Evolutionary conservation across 2,329 filamentous ascomycete genomes (phyloP), one percentile per base, ranked within the genome.

Genomic region (Ascochyta clinopodiicola): DNA sequence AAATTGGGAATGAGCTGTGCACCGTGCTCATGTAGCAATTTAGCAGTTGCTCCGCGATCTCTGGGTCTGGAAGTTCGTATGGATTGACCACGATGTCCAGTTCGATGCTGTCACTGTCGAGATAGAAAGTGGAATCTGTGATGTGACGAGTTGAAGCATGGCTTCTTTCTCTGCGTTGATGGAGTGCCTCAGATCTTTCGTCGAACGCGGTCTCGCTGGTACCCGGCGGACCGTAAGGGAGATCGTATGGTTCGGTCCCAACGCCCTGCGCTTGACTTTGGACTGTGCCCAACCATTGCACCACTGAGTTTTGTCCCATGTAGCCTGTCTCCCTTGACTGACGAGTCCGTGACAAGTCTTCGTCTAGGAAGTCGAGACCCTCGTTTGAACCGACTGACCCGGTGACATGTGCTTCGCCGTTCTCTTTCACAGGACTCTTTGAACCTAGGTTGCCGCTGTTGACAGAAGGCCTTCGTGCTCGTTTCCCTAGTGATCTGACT

Each of bases 1-100:
- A 49, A 57, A 79, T 51, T 56, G 74, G 56, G 43, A 63, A 71
- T 7, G 61, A 76, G 40, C 64, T 67, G 6, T 72, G 67, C n/a
- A 80, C 59, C 2, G 71, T 75, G 5, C 62, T 53, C 44, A 77
- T 68, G 47, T 78, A 80, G 31, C 62, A 68, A 6, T 70, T 36
- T 17, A 77, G 65, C 4, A 78, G 62, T 22, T 63, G 57, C 17
- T 75, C 64, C 1, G 72, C 75, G 2, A 66, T 62, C 3, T 64
- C 60, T 29, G 63, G 60, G 1, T 68, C 61, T 9, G 77, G 77
- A 15, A 76, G 50, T 24, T 70, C 67, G 38, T 56, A 63, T n/a
- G 67, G 73, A 59, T 63, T 67, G 17, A 64, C 64, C 17, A 42
- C 51, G 4, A 67, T 42, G 2, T 72, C 62, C 4, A 75, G 44